phyloP scores from a whole-genome alignment of 1,139 yeast species.

The Geotrichum aggregatum region DNA sequence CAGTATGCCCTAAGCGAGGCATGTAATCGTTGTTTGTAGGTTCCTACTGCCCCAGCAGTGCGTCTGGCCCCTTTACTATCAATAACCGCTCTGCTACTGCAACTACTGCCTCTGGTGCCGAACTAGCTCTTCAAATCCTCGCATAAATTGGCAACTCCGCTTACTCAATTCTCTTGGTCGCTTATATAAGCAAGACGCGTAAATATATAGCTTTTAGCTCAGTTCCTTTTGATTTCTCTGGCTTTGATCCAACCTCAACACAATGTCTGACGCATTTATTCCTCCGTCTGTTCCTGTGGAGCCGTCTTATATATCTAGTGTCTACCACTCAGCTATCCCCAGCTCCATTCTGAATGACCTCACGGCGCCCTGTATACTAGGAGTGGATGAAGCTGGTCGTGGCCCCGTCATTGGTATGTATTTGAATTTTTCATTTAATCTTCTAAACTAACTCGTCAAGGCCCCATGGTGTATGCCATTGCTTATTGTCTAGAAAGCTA shows the following conservation, averaged over 20 bases:
- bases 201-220: too few relatives aligned
- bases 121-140: too few relatives aligned
- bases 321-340: slow-evolving; percentile 42
- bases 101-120: too few relatives aligned
- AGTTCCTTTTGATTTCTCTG: too few relatives aligned
- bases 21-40: too few relatives aligned
- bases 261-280: slow-evolving; percentile 20
- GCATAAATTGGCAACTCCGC: too few relatives aligned
- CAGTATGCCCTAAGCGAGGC: too few relatives aligned
- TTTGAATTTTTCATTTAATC: background rate
- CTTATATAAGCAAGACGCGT: too few relatives aligned
- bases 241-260: background rate
- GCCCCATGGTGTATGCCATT: slow-evolving; percentile 95
- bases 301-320: slow-evolving; percentile 30
- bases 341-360: slow-evolving; percentile 25
- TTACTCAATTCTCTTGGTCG: too few relatives aligned
- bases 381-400: slow-evolving; percentile 97
- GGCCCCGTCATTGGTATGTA: slow-evolving; percentile 70
- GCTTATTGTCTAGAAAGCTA: slow-evolving; percentile 66
- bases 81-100: too few relatives aligned
- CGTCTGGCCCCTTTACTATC: too few relatives aligned
- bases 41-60: too few relatives aligned
- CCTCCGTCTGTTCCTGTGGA: slow-evolving; percentile 32
- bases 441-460: background rate
- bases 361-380: slow-evolving; percentile 51